phyloP scores from a whole-genome alignment of 1,284 basidiomycete species.

The Naganishia albida region DNA sequence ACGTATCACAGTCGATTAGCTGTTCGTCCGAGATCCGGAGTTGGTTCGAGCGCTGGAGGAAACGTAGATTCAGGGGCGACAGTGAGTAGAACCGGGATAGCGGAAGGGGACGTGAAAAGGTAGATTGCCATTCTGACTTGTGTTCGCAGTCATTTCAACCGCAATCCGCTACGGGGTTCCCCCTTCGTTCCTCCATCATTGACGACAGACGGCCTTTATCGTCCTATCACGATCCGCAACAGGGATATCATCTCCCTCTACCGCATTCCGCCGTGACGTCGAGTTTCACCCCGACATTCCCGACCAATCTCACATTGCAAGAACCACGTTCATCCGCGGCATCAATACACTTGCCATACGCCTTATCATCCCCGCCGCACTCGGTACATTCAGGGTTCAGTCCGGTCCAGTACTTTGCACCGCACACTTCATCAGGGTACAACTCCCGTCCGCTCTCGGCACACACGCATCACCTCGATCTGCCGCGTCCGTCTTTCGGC shows the following conservation, averaged over 20 bases:
- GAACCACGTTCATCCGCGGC: conserved; percentile 10
- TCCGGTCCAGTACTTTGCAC: conserved; percentile 8
- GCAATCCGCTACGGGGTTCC: conserved; percentile 17
- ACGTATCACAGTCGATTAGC: conserved; percentile 9
- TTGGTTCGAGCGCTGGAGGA: neutral
- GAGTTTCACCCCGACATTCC: neutral
- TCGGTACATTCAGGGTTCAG: conserved; percentile 9
- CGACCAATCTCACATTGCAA: neutral
- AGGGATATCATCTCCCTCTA: conserved; percentile 7
- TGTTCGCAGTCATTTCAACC: neutral
- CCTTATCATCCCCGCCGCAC: conserved; percentile 16
- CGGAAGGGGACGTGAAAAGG: neutral
- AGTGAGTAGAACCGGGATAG: neutral
- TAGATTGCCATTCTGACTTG: neutral
- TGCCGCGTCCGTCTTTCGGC: conserved; percentile 11
- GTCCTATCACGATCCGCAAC: conserved; percentile 10
- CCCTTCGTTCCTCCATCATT: conserved; percentile 19
- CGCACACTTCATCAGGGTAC: conserved; percentile 1
- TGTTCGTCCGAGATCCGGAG: conserved; percentile 13
- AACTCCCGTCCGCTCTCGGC: conserved; percentile 6
- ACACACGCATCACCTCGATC: conserved; percentile 4
- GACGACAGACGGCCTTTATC: conserved; percentile 17
- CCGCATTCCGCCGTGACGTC: neutral
- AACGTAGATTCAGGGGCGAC: neutral
- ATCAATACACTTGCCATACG: neutral